Base-by-base conservation (phyloP, 805 yeast species). In the Cyberlindnera petersonii region DNA sequence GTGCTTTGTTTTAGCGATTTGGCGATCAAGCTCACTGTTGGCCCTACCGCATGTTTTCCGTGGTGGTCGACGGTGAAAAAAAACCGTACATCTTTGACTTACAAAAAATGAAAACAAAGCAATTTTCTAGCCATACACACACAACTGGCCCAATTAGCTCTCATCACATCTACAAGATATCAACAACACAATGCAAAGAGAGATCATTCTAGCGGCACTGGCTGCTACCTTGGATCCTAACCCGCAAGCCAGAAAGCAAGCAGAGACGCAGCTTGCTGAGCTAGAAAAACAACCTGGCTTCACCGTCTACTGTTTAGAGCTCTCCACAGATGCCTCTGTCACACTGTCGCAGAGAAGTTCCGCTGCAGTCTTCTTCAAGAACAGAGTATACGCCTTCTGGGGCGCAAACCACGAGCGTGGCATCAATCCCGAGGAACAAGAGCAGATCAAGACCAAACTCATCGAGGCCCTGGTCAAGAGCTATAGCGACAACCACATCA, bases 311-410 rank as follows among this genome's bases (percentile, higher is more conserved):
- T 63, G 78, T 33, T 60, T 79, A 21, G 74, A 71, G 27, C 61
- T 77, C 32, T 66, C 74, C 11, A 56, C 63, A 9, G 81, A 78
- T 48, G 57, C 57, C 4, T 59, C 65, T 4, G 61, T 67, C 22
- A 63, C 75, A 5, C 44, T 51, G 6, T 65, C 66, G 10, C 69
- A 77, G 35, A 68, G 77, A 43, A 64, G 74, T 43, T 81, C 86
- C 10, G 71, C 82, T 6, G 80, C 83, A 0, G 82, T 84, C 6
- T 81, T 75, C 55, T 75, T 82, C 59, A 84, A 84, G 55, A 83
- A 83, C 57, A 68, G 75, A 40, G 64, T 82, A 23, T 69, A 69
- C 28, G 63, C 69, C 27, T 66, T 70, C 38, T 82, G 89, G 88
- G 60, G 61, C 18, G 52, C 47, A 29, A 33, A 52, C 4, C 43